These are phyloP conservation scores for Erythrobasidium hasegawianum DNA, from an alignment of 1,284 basidiomycete genomes.

Conservation along the genomic window DNA sequence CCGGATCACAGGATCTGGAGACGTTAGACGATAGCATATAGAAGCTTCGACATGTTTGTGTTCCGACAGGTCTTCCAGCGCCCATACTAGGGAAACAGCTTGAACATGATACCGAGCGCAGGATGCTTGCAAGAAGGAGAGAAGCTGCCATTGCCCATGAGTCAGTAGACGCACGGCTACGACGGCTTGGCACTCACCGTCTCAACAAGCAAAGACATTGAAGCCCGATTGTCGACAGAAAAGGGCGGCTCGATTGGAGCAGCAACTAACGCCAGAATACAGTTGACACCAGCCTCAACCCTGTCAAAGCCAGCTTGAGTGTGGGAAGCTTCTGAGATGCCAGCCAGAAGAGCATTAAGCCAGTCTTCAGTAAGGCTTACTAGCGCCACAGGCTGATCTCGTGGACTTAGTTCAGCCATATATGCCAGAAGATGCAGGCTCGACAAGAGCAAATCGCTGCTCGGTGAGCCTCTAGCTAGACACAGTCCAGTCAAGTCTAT, in stretches of 20 bases:
- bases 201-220: conserved; percentile 59
- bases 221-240: conserved; percentile 57
- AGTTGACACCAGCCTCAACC: conserved; percentile 62
- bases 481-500: background rate
- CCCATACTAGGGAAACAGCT: conserved; percentile 81
- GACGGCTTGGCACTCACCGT: conserved; percentile 40
- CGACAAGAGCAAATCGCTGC: conserved; percentile 18
- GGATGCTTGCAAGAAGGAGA: conserved; percentile 68
- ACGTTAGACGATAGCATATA: conserved; percentile 65
- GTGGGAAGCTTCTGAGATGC: conserved; percentile 38
- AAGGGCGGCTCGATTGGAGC: conserved; percentile 58
- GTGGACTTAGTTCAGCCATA: conserved; percentile 25
- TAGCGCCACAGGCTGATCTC: conserved; percentile 45
- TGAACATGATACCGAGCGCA: conserved; percentile 73
- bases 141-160: conserved; percentile 54
- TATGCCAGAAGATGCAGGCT: conserved; percentile 12
- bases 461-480: background rate
- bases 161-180: too few relatives aligned
- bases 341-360: conserved; percentile 44
- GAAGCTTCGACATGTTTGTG: conserved; percentile 70
- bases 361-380: conserved; percentile 48
- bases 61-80: conserved; percentile 62
- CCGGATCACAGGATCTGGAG: conserved; percentile 52
- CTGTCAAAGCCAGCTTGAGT: conserved; percentile 59
- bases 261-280: conserved; percentile 60